These are phyloP conservation scores for Ophiosphaerella narmari DNA, from an alignment of 2,329 filamentous ascomycete species.

Conservation along the genomic window DNA sequence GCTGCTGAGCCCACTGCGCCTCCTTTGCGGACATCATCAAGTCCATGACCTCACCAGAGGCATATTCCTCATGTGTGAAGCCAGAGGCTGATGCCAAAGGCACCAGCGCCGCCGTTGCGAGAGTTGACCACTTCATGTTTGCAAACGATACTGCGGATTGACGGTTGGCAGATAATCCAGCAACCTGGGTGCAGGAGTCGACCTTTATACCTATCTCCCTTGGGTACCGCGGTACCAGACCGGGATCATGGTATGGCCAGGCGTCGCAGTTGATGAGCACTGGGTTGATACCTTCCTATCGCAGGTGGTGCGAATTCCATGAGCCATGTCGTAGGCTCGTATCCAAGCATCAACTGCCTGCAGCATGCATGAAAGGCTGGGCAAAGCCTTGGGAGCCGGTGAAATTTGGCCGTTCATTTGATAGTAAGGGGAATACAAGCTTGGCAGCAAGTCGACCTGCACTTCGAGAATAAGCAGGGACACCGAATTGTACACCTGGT, in stretches of 20 bases:
- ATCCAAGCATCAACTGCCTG: conserved; percentile 22
- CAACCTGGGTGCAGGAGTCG: conserved; percentile 12
- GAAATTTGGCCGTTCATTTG: conserved; percentile 13
- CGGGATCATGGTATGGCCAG: conserved; percentile 8
- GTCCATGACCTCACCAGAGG: conserved; percentile 40
- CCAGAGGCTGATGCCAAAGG: conserved; percentile 36
- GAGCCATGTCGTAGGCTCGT: conserved; percentile 24
- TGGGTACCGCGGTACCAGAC: conserved; percentile 1
- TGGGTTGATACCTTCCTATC: conserved; percentile 41
- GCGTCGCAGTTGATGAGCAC: conserved; percentile 18
- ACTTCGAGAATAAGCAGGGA: conserved; percentile 16
- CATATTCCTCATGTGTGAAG: conserved; percentile 37
- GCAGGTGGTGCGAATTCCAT: conserved; percentile 30
- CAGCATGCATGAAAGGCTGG: conserved; percentile 23
- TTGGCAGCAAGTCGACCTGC: conserved; percentile 22
- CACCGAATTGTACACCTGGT: neutral
- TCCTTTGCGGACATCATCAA: conserved; percentile 43
- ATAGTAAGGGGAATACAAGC: conserved; percentile 10
- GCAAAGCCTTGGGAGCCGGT: conserved; percentile 21
- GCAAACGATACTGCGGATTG: conserved; percentile 25
- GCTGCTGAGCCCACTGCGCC: conserved; percentile 41
- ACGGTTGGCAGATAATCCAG: conserved; percentile 25
- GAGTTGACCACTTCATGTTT: conserved; percentile 41
- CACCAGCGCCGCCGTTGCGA: conserved; percentile 35
- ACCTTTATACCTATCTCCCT: conserved; percentile 24